Base-by-base conservation (phyloP, 352 stramenopile species). In the Globisporangium echinulatum region DNA sequence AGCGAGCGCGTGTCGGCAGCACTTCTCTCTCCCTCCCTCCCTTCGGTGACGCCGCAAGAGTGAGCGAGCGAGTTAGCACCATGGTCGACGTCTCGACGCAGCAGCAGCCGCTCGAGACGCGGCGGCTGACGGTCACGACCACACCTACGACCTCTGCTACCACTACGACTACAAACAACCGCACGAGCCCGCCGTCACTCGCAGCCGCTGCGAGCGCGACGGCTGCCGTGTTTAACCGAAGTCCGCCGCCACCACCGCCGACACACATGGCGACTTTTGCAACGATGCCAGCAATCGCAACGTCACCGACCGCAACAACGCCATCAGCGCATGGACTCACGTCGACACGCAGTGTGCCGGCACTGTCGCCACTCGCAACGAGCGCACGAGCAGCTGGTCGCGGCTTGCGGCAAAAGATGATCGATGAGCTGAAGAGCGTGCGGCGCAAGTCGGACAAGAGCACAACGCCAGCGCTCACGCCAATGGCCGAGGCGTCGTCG, bases 361-460 rank as follows among this genome's bases (percentile, higher is more conserved):
- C 51, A 15, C 55, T 61, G 62, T 54, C 66, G 43, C 61, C 52
- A 9, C 38, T 44, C 5, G 40, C 52, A 9, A 48, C 49, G 14
- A 57, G 58, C n/a, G 49, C 54, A 36, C 61, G 59, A 33, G 46
- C n/a, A 14, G 17, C 54, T 0, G 53, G 56, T 25, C 71, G 73
- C 10, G 70, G 79, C 7, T 50, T 90, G 39, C 72, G 75, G 6
- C 70, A 75, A 13, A 87, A 87, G 49, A 63, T 90, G 48, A 70
- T 88, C 33, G 76, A 90, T 52, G 80, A 90, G 63, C 63, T 90
- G 59, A 86, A 86, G 70, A 79, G 76, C 68, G 77, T 84, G 48
- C 72, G 75, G 6, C 61, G 63, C 43, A 80, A 75, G 59, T 74
- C 62, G 17, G 55, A 68, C 14, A 64, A 65, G 42, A 56, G 36